Evolutionary conservation across 2,329 filamentous ascomycete species (phyloP), one percentile per base, ranked within the genome.

Genomic region (Colletotrichum sp.): DNA sequence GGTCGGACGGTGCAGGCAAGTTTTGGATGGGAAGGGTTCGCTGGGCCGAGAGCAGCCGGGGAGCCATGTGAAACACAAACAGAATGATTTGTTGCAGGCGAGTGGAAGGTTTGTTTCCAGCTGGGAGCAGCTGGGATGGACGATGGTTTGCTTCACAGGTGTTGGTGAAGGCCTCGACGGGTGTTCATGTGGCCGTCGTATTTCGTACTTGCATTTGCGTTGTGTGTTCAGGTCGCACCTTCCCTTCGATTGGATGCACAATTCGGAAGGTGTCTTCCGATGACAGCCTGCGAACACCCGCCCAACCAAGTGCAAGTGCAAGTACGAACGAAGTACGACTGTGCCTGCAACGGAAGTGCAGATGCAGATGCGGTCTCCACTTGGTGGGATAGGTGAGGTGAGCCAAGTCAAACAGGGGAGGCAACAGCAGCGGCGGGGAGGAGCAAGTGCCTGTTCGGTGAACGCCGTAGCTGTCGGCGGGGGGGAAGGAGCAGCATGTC

Each of bases 41-140:
- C 28, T 28, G 52, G n/a, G 57, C 55, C 24, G 48, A 16, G 43
- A n/a, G 67, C 30, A 32, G 38, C 67, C 26, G 48, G 66, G 43
- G 57, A 34, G 43, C 57, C 48, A 60, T 43, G 43, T 74, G 72
- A 71, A 71, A 74, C 72, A 28, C 16, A 63, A 55, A 74, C 72
- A 36, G 13, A 63, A 55, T 63, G 67, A 63, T 36, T 70, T 63
- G 36, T 70, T 34, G 55, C 55, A 67, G 65, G 28, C 28, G 38
- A 21, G 21, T 12, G 21, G 24, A n/a, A 57, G 13, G 52, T 18
- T 43, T 60, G 55, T 32, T 24, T 24, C 13, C 67, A 63, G 18
- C n/a, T 63, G 57, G 57, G n/a, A 32, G 24, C 67, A 52, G 36
- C 67, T 63, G 36, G 57, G 43, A 52, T 24, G 43, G 16, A 13